Percentiles rank a stretch among this genome's conserved stretches.
phyloP scores from a whole-genome alignment of 805 yeast genomes.

The Candida gorgasii region DNA sequence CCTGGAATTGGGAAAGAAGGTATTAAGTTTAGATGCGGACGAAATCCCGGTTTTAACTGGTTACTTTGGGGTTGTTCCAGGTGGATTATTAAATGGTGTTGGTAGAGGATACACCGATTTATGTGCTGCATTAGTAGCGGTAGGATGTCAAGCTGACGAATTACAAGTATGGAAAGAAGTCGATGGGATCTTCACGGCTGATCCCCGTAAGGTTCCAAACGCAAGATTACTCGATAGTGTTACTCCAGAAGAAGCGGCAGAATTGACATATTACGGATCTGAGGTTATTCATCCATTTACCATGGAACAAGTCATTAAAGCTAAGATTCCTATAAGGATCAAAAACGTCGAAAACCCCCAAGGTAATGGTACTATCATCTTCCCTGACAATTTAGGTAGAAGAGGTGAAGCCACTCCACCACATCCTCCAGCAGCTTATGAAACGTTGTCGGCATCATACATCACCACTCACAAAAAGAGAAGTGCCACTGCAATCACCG shows the following conservation, averaged over 20 bases:
- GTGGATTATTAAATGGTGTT: slow-evolving; percentile 87
- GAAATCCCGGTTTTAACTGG: slow-evolving; percentile 92
- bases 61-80: slow-evolving; percentile 94
- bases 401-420: slow-evolving; percentile 91
- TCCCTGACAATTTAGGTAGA: slow-evolving; percentile 85
- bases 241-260: slow-evolving; percentile 98
- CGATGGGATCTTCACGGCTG: slow-evolving; percentile 98
- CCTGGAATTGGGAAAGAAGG: slow-evolving; percentile 49
- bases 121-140: slow-evolving; percentile 96
- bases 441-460: slow-evolving; percentile 39
- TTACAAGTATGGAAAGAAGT: slow-evolving; percentile 99
- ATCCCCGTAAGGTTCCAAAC: slow-evolving; percentile 90
- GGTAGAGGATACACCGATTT: slow-evolving; percentile 98
- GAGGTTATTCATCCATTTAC: slow-evolving; percentile 99
- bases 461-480: slow-evolving; percentile 49
- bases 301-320: slow-evolving; percentile 97
- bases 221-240: slow-evolving; percentile 85
- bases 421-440: slow-evolving; percentile 84
- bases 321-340: slow-evolving; percentile 93
- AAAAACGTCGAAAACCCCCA: slow-evolving; percentile 92
- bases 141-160: slow-evolving; percentile 89
- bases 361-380: slow-evolving; percentile 93
- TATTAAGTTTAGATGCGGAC: slow-evolving; percentile 40
- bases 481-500: slow-evolving; percentile 94
- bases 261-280: slow-evolving; percentile 94